Evolutionary conservation across 345 rosid species (phyloP).

Genomic region (Geranium rotundifolium): DNA sequence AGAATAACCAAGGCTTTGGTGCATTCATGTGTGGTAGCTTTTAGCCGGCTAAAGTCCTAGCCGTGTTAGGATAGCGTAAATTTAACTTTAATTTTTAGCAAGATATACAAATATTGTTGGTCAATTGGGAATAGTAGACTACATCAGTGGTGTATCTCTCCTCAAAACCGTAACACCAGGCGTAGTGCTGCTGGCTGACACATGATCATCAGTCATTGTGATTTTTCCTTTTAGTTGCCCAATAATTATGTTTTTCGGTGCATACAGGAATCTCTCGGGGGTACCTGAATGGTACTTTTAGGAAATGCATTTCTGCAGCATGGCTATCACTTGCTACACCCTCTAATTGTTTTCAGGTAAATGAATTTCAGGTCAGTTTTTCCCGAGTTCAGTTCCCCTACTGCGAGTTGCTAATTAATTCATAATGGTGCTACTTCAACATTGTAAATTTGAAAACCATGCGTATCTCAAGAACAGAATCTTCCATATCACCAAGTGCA

Average conservation of each 20-base stretch:
- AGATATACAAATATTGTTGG: not conserved
- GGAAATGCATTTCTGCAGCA: not conserved
- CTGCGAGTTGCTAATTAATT: constrained; percentile 13
- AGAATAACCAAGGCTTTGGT: not conserved
- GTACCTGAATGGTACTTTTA: not conserved
- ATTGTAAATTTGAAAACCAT: constrained; percentile 7
- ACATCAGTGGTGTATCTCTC: not conserved
- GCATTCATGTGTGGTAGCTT: not conserved
- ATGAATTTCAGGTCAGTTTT: constrained; percentile 17
- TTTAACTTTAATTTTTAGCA: not conserved
- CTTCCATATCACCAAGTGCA: constrained; percentile 56
- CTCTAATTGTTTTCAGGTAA: constrained; percentile 14
- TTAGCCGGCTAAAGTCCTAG: not conserved
- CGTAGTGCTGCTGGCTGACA: not conserved
- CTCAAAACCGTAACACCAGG: not conserved
- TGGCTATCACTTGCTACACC: not conserved
- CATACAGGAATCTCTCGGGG: not conserved
- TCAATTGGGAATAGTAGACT: not conserved
- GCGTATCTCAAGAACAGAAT: constrained; percentile 54
- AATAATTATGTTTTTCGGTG: not conserved
- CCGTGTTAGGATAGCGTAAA: not conserved
- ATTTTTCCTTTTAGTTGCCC: not conserved
- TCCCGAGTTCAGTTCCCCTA: constrained; percentile 5
- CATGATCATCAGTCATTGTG: not conserved
- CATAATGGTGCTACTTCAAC: constrained; percentile 29